Base-by-base conservation (phyloP, 306 rosid species). In the Vigna nakashimae region DNA sequence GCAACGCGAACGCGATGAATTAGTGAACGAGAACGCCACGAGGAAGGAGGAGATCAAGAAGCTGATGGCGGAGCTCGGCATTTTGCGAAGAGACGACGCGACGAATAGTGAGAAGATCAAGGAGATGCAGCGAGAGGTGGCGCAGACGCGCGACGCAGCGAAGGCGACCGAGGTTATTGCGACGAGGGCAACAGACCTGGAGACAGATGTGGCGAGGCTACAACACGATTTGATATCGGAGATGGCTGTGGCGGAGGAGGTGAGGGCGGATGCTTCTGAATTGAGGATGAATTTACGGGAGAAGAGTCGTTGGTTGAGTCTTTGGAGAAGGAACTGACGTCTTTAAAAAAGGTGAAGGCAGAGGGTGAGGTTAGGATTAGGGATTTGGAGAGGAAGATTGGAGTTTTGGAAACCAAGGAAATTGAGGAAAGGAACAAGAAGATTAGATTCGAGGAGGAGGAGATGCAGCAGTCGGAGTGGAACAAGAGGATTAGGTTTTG, bases 121-220 rank as follows among this genome's bases (percentile, higher is more conserved):
- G 38, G 91, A 80, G 50, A 42, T 86, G 90, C 89, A 82, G 84
- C 66, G 13, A 40, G 89, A 89, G 84, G 59, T 85, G 30, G 89
- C 71, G 52, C 70, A 9, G 59, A 74, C 78, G 3, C 76, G 66
- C 7, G 98, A 87, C 32, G 80, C 84, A 1, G 80, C 6, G 52
- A 88, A 60, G 81, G 90, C 82, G 6, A 9, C 78, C 15, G 89
- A 84, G 64, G 80, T 74, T 2, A 89, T 91, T 45, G 97, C 91
- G 0, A 85, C 84, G 0, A 84, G 97, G 65, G 98, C 98, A 30
- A 80, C 71, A 34, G 91, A 89, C 40, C 91, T 96, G 4, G 99
- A 96, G 88, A 84, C 91, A 0, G 92, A 91, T 74, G 71, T 91
- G 18, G 11, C 87, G 4, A 96, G 98, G 96, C 89, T 95, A 9